Evolutionary conservation across 768 basidiomycete genomes (phyloP).

Genomic region (Termitomyces titanicus): DNA sequence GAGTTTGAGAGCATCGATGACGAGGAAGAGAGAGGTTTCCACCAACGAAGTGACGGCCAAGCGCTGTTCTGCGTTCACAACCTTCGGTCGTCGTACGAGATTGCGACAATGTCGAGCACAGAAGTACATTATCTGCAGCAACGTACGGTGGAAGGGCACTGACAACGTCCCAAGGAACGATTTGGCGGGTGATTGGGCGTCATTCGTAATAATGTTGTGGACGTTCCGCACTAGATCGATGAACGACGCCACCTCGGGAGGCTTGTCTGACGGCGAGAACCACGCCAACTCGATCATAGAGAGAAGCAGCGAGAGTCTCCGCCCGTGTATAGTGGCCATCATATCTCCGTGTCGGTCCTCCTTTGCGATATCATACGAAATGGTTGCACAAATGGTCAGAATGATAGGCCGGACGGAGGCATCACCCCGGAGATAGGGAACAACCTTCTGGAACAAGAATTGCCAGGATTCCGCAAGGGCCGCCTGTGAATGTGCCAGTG

Average conservation of each 20-base stretch:
- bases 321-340: constrained; percentile 78
- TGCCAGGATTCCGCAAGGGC: constrained; percentile 78
- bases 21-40: constrained; percentile 58
- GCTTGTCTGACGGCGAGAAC: constrained; percentile 58
- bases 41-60: constrained; percentile 56
- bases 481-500: constrained; percentile 76
- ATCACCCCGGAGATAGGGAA: constrained; percentile 64
- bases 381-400: constrained; percentile 53
- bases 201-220: constrained; percentile 65
- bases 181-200: constrained; percentile 66
- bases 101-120: constrained; percentile 61
- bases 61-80: constrained; percentile 57
- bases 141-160: constrained; percentile 71
- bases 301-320: constrained; percentile 70
- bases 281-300: constrained; percentile 78
- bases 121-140: constrained; percentile 81
- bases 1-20: constrained; percentile 63
- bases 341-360: constrained; percentile 79
- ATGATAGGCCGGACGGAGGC: constrained; percentile 50
- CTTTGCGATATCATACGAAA: constrained; percentile 61
- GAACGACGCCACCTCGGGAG: constrained; percentile 55
- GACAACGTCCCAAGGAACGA: constrained; percentile 67
- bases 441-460: constrained; percentile 57
- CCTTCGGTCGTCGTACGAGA: constrained; percentile 43
- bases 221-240: constrained; percentile 58